Conservation (phyloP, 352 stramenopile species). For the Phytophthora palmivora region DNA sequence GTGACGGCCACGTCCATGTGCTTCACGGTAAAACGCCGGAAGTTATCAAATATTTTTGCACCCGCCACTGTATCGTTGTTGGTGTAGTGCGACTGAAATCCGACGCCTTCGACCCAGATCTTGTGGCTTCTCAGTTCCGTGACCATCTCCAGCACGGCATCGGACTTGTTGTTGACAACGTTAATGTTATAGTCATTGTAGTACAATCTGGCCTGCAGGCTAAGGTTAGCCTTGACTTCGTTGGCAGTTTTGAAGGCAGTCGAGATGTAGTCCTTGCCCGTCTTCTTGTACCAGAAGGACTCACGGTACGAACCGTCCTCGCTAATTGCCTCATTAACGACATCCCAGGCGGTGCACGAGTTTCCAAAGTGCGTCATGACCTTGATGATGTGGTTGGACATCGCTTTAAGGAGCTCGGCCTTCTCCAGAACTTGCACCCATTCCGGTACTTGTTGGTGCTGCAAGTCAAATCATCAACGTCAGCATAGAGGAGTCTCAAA, state of each 20-base stretch:
- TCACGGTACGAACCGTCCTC: no score
- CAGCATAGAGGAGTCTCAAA: no score
- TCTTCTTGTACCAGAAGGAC: constrained; percentile 52
- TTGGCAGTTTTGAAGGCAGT: constrained; percentile 41
- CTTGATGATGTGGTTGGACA: no score
- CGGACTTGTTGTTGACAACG: no score
- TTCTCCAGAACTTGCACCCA: constrained; percentile 44
- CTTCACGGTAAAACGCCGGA: constrained; percentile 32
- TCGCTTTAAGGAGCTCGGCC: constrained; percentile 31
- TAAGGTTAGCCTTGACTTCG: constrained; percentile 37
- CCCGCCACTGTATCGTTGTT: constrained; percentile 25
- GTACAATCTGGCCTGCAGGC: constrained; percentile 16
- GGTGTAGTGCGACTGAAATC: constrained; percentile 42
- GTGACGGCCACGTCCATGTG: constrained; percentile 42
- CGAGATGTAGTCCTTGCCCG: constrained; percentile 40
- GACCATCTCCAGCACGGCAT: no score
- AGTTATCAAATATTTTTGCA: constrained; percentile 37
- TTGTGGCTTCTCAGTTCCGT: no score
- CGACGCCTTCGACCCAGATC: no score
- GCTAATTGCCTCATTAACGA: no score
- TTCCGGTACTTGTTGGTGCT: constrained; percentile 43
- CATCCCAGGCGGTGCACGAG: no score
- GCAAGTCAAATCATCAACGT: no score
- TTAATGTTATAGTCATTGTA: no score
- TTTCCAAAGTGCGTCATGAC: no score